Evolutionary conservation across 306 rosid species (phyloP), one percentile per base, ranked within the genome.

Genomic region (Leucaena leucocephala): DNA sequence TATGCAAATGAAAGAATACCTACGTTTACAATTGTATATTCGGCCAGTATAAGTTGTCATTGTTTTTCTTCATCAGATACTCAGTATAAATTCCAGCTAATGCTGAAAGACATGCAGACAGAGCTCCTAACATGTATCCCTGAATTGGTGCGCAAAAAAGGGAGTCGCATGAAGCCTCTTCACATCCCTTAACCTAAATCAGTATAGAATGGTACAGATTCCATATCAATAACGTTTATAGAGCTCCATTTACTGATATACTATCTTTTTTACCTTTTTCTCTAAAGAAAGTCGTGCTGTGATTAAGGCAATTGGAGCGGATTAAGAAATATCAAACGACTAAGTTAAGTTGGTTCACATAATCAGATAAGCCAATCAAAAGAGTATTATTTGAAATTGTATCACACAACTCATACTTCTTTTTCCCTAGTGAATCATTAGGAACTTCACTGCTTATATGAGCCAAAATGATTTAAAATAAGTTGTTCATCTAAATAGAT

Each of bases 91-190:
- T 85, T 80, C 99, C 98, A 71, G 94, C 98, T 78, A 87, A 93
- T 71, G 99, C 99, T 49, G 98, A 95, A 80, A 95, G 94, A 89
- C 98, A 95, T 59, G 98, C 99, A 35, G 99, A 92, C 49, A 93
- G 86, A 75, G 88, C 81, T 35, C 97, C 99, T 48, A 93, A 79
- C 88, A 90, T 85, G 84, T 95, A 95, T 68, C 99, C 98, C 76
- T 85, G 94, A 81, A 93, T 85, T 72, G 98, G 99, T 80, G 97
- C 88, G 62, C 95, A 94, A 88, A 94, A 91, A 65, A 89, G 73
- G 78, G 97, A 91, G 54, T 92, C 91, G 80, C 98, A 91, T 36
- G 91, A 92, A 65, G 90, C 89, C 90, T 89, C 95, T 85, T 94
- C 95, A 85, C 95, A 92, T 52, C 97, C 97, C 90, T 85, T 92